These are phyloP conservation scores for Pichia californica DNA, from an alignment of 805 yeast species.

Conservation along the genomic window DNA sequence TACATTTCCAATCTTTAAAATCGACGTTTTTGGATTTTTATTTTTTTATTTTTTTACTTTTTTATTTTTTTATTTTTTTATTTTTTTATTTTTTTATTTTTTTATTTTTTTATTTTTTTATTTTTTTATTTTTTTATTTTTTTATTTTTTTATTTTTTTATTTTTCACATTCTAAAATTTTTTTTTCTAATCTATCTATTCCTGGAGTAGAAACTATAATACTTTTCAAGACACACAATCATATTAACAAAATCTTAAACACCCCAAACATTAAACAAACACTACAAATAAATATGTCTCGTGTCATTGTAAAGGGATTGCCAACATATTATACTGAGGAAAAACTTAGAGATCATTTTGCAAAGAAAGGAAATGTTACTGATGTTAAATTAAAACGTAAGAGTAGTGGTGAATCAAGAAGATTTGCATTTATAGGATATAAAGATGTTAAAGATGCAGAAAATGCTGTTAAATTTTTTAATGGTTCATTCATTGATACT, in stretches of 20 bases:
- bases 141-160: background rate
- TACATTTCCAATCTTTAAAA: too few relatives aligned
- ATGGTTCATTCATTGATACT: slow-evolving; percentile 78
- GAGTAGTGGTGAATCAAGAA: slow-evolving; percentile 77
- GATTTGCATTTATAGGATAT: slow-evolving; percentile 91
- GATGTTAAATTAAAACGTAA: slow-evolving; percentile 84
- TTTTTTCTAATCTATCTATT: too few relatives aligned
- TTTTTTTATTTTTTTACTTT: too few relatives aligned
- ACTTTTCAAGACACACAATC: too few relatives aligned
- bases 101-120: too few relatives aligned
- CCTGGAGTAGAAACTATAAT: too few relatives aligned
- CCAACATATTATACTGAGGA: slow-evolving; percentile 76
- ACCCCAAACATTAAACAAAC: background rate
- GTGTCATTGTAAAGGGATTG: slow-evolving; percentile 85
- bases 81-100: too few relatives aligned
- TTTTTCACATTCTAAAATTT: too few relatives aligned
- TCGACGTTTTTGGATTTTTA: background rate
- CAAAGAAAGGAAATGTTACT: slow-evolving; percentile 37
- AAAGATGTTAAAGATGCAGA: slow-evolving; percentile 68
- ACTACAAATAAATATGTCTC: slow-evolving; percentile 45
- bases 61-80: too few relatives aligned
- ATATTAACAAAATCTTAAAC: too few relatives aligned
- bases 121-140: too few relatives aligned
- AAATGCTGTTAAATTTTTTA: slow-evolving; percentile 67
- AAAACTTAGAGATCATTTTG: slow-evolving; percentile 60